Evolutionary conservation across 495 filamentous ascomycete species (phyloP), one percentile per base, ranked within the genome.

Genomic region (Aspergillus carlsbadensis): DNA sequence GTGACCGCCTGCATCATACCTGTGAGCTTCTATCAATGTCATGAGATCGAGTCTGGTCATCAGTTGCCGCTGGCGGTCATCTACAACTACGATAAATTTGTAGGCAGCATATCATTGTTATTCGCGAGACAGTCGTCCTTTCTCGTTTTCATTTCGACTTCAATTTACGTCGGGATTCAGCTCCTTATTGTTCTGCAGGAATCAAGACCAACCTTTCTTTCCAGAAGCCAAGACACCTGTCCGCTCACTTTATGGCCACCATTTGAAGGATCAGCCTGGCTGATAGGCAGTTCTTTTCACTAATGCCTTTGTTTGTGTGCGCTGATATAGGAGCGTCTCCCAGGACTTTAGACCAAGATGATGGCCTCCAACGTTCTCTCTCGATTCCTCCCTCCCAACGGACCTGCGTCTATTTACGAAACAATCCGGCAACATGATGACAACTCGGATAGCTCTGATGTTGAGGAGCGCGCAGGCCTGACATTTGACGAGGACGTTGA

Each of bases 301-400:
- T 59, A 43, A 58, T 60, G 48, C 37, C 47, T 42, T 26, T 34
- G 31, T 22, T 34, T 46, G 52, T 47, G 42, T 55, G 59, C 50
- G 36, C 42, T 44, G 49, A 57, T 40, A 45, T 31, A 54, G 55
- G 52, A 57, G 35, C 47, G 39, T 60, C 44, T 54, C 37, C 26
- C 43, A 47, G 59, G 31, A 39, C 58, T 58, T 15, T 43, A 56
- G 40, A 22, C 48, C 55, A 70, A 63, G 52, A 84, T 83, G 76
- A 92, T 92, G 88, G 75, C 88, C 58, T 89, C 89, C 39, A 90
- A 90, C 65, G 72, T 92, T 24, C 79, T 95, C 50, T 91, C 88
- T 21, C 84, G 86, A 26, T 77, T 93, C 45, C 77, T 90, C 21
- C 87, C 88, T 43, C 75, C 84, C 5, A 74, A 80, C 39, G 82